Evolutionary conservation across 1,139 yeast species (phyloP), one percentile per base, ranked within the genome.

Genomic region (Candida pseudoviswanathii): DNA sequence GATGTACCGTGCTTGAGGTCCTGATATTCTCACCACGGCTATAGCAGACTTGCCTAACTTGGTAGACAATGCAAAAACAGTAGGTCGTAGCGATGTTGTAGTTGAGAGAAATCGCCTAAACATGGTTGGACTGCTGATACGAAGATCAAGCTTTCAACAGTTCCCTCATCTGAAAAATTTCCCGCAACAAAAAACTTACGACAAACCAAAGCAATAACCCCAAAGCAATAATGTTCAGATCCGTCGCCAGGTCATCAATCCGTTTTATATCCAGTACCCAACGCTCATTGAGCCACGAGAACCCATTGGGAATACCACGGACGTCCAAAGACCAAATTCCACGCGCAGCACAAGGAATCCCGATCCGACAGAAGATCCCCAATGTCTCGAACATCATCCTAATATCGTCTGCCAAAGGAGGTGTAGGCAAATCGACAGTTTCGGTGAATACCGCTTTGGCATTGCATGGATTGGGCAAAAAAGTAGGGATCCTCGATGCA

Each of bases 31-130:
- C 6, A 94, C 78, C 1, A 94, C 91, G 0, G 94, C 96, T 30
- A 94, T 85, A 1, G 98, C 99, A 0, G 97, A 80, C 54, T 86
- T 77, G 0, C 92, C 85, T 0, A 87, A 81, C 10, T 87, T 84
- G 0, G 98, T 92, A 0, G 98, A 90, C 24, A 92, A 70, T 0
- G 99, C 98, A 71, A 86, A 94, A 3, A 94, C 85, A 0, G 99
- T 94, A 27, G 94, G 85, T 38, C 45, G 53, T 29, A 45, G 47
- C 16, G 47, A 30, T 29, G 25, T 43, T 11, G 30, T 27, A 9
- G 41, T 43, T 26, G 45, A 43, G 9, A 36, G 24, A 37, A 29
- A 43, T 36, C 45, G 40, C 3, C 33, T 29, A 39, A 39, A 39
- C 42, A 39, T 39, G 10, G 8, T n/a, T 25, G 22, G 16, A 37